A percentile compares a stretch with the other conserved stretches of the same genome.
Conservation (phyloP, 148 eudicot genomes). For the Fagopyrum esculentum region DNA sequence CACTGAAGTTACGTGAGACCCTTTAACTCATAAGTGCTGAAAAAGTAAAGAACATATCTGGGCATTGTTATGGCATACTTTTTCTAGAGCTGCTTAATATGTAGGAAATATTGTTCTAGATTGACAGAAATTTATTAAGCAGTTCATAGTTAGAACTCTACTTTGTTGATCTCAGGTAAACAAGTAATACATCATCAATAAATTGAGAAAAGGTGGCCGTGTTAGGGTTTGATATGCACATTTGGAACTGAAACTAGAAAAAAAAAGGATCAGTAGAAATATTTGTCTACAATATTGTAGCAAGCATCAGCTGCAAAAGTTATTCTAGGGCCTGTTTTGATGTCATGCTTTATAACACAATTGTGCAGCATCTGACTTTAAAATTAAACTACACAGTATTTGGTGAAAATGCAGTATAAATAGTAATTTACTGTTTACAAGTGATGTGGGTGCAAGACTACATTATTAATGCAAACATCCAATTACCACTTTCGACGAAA, state of each 20-base stretch:
- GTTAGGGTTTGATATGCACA: background rate
- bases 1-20: background rate
- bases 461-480: too few species aligned
- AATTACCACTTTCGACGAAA: too few species aligned
- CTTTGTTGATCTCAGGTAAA: background rate
- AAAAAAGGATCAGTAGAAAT: background rate
- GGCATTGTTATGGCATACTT: background rate
- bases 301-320: background rate
- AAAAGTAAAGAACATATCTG: background rate
- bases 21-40: background rate
- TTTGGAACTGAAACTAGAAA: background rate
- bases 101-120: background rate
- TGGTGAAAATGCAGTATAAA: too few species aligned
- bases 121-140: background rate
- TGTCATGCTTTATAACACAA: too few species aligned
- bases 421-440: too few species aligned
- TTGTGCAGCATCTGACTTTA: too few species aligned
- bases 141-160: background rate
- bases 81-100: background rate
- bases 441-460: too few species aligned
- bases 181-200: background rate
- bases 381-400: too few species aligned
- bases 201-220: background rate
- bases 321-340: background rate
- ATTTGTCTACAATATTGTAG: background rate